Conservation (phyloP, 495 filamentous ascomycete species). For the Hypomontagnella submonticulosa region DNA sequence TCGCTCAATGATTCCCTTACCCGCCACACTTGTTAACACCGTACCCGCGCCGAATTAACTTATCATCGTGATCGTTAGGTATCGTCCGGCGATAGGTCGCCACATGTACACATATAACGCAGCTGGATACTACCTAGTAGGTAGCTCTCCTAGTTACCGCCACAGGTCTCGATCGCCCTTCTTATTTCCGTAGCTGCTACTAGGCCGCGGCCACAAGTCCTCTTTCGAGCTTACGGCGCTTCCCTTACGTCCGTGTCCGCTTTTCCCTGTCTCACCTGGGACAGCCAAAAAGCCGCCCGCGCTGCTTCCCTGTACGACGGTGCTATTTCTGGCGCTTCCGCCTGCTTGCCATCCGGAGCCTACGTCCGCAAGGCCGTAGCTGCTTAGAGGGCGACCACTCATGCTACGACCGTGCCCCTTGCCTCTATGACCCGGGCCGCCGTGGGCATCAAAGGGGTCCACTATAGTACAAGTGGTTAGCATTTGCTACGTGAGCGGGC, state of each 20-base stretch:
- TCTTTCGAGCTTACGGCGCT: conserved; percentile 36
- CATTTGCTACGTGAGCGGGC: background rate
- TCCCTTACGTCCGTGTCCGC: conserved; percentile 28
- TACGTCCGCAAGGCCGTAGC: conserved; percentile 61
- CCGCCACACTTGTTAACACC: background rate
- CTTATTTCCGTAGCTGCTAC: conserved; percentile 52
- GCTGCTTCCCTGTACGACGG: conserved; percentile 70
- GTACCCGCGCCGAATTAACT: background rate
- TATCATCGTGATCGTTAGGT: background rate
- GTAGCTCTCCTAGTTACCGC: conserved; percentile 46
- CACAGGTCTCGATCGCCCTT: conserved; percentile 60
- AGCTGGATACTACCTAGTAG: too few species aligned
- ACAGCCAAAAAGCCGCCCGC: conserved; percentile 86
- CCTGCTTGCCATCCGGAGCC: conserved; percentile 54
- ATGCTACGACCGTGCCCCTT: conserved; percentile 38
- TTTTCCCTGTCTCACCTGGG: conserved; percentile 54
- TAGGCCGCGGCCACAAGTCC: conserved; percentile 58
- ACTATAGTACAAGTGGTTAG: conserved; percentile 35
- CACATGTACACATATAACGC: background rate
- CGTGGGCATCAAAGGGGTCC: conserved; percentile 47
- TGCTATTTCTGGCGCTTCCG: conserved; percentile 58
- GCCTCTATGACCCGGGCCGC: conserved; percentile 27
- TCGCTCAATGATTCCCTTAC: background rate
- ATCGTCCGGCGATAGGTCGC: background rate
- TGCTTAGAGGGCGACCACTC: conserved; percentile 57